Evolutionary conservation across 169 alveolate species (phyloP), one percentile per base, ranked within the genome.

Genomic region (Plasmodium knowlesi): DNA sequence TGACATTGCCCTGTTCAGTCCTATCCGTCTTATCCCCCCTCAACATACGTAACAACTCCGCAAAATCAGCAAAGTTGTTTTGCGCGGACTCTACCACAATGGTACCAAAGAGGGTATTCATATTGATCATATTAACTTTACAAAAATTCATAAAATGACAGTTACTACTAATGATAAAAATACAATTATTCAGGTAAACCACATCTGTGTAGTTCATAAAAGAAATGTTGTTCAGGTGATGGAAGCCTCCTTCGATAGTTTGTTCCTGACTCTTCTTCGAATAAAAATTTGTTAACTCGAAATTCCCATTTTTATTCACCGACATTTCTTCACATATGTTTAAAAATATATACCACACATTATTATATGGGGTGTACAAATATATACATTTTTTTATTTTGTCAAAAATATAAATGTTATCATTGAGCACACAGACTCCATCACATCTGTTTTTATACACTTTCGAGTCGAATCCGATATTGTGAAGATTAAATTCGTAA

Each of bases 341-440:
- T 61, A 90, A 81, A 81, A 90, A 90, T 12, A 90, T 90, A 28
- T 90, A 82, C 95, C 95, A 90, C 8, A 90, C 84, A 37, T 90
- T 90, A 81, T 90, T 90, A 90, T 90, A 90, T 39, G 95, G 95
- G 50, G 95, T 90, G 50, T 90, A 90, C 32, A 90, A 46, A 71
- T 90, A 90, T 41, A 90, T 90, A 37, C 95, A 90, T 16, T 90
- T 90, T 90, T 90, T 90, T 41, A 90, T 90, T 90, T 90, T 90
- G 25, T 90, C 95, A 54, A 90, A 90, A 37, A 90, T 90, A 41
- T 90, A 90, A 43, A 90, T 90, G 6, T 90, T 90, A 37, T 90
- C 95, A 82, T 90, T 81, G 32, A 90, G 6, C 10, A 71, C 92
- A 46, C 95, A 90, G n/a, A 90, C 92, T 6, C 95, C 95, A 81